These are phyloP conservation scores for Cornus kousa DNA, from an alignment of 148 eudicot species.

Conservation along the genomic window DNA sequence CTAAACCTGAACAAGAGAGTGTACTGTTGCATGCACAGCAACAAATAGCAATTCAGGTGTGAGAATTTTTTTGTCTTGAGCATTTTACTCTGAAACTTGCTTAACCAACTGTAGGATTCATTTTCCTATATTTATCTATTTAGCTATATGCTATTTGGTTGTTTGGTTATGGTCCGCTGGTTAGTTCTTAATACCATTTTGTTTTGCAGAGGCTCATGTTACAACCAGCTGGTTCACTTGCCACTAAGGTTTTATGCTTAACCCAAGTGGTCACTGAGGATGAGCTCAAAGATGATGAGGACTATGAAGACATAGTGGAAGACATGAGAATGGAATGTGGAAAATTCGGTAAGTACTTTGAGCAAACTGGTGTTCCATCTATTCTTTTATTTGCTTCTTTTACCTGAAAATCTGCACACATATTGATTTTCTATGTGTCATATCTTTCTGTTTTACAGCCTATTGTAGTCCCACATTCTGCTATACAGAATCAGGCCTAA, in stretches of 20 bases:
- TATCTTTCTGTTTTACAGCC: constrained; percentile 33
- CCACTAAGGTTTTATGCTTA: constrained; percentile 77
- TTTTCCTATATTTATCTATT: too few species aligned
- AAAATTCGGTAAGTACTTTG: constrained; percentile 55
- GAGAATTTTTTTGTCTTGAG: background rate
- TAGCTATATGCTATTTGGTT: background rate
- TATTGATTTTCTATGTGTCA: constrained; percentile 14
- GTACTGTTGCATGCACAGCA: constrained; percentile 86
- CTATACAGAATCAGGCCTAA: constrained; percentile 26
- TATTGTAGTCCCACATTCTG: constrained; percentile 18
- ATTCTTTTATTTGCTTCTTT: background rate
- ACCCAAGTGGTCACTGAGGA: constrained; percentile 74
- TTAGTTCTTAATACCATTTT: constrained; percentile 17
- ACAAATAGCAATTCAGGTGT: constrained; percentile 89
- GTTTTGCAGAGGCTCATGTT: constrained; percentile 68
- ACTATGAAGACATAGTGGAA: constrained; percentile 82
- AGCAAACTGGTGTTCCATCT: background rate
- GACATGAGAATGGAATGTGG: constrained; percentile 87
- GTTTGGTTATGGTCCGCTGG: background rate
- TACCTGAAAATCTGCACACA: background rate
- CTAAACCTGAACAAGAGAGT: constrained; percentile 96
- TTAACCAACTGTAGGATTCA: too few species aligned
- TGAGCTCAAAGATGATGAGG: constrained; percentile 80
- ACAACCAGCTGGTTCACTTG: constrained; percentile 47
- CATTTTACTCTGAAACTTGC: background rate